These are phyloP conservation scores for Saposhnikovia divaricata DNA, from an alignment of 129 eudicot genomes.

Conservation along the genomic window DNA sequence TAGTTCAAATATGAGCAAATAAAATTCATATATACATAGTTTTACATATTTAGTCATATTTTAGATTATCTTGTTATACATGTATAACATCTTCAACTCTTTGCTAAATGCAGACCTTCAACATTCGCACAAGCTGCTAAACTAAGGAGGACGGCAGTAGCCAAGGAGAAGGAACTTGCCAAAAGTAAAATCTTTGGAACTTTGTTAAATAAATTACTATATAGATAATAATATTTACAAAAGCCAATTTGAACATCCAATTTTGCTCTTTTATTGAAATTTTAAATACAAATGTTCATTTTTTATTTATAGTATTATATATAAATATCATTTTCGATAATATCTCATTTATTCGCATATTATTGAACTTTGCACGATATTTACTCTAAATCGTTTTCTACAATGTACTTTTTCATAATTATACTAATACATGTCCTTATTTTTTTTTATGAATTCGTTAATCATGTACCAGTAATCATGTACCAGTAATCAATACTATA, in stretches of 20 bases:
- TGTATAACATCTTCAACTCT: neutral
- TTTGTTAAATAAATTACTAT: neutral
- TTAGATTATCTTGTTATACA: neutral
- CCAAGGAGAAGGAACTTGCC: conserved; percentile 88
- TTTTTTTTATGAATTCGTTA: neutral
- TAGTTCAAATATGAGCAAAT: too few relatives aligned
- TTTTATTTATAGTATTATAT: too few relatives aligned
- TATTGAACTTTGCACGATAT: too few relatives aligned
- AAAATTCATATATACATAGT: too few relatives aligned
- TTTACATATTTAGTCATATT: neutral
- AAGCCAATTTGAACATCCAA: neutral
- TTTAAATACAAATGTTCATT: too few relatives aligned
- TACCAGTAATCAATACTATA: neutral
- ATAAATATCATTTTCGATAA: too few relatives aligned
- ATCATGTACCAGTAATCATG: neutral
- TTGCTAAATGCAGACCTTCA: conserved; percentile 62
- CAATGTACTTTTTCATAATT: neutral
- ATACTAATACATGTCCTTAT: neutral
- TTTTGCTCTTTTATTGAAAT: neutral
- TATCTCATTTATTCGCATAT: too few relatives aligned
- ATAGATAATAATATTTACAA: neutral
- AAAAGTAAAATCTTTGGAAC: conserved; percentile 42
- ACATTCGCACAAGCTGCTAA: conserved; percentile 99
- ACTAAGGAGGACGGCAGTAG: conserved; percentile 81
- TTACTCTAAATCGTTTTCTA: too few relatives aligned